Conservation (phyloP, 169 alveolate genomes). For the Plasmodium gallinaceum region DNA sequence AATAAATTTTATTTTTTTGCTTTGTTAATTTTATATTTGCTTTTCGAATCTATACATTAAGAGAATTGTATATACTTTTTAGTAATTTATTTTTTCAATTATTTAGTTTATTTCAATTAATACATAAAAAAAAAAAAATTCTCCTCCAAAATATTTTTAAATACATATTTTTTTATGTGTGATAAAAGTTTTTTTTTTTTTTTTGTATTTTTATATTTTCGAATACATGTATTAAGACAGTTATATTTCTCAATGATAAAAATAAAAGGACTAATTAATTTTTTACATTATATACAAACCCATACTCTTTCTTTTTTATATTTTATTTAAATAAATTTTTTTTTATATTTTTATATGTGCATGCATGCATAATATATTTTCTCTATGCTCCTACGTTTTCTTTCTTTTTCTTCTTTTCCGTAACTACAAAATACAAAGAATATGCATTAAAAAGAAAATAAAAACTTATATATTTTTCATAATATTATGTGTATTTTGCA, state of each 20-base stretch:
- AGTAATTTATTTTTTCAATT: too few relatives aligned
- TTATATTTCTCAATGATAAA: background rate
- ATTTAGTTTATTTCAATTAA: too few relatives aligned
- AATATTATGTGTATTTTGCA: too few relatives aligned
- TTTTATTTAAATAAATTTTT: background rate
- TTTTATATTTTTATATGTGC: background rate
- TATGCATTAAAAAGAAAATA: too few relatives aligned
- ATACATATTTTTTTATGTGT: too few relatives aligned
- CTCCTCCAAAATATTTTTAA: background rate
- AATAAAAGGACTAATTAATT: constrained; percentile 1
- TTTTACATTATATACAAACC: background rate
- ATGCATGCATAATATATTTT: constrained; percentile 6
- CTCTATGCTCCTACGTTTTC: constrained; percentile 7
- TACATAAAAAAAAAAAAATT: background rate
- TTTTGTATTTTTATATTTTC: background rate
- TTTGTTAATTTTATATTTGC: too few relatives aligned
- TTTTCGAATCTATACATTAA: too few relatives aligned
- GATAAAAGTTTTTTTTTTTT: background rate
- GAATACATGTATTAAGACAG: background rate
- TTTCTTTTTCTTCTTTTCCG: background rate
- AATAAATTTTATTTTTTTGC: too few relatives aligned
- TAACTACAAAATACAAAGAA: too few relatives aligned
- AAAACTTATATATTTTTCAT: too few relatives aligned
- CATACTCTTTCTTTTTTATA: background rate
- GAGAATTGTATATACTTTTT: too few relatives aligned